Base-by-base conservation (phyloP, 148 eudicot species). In the Cornus controversa region DNA sequence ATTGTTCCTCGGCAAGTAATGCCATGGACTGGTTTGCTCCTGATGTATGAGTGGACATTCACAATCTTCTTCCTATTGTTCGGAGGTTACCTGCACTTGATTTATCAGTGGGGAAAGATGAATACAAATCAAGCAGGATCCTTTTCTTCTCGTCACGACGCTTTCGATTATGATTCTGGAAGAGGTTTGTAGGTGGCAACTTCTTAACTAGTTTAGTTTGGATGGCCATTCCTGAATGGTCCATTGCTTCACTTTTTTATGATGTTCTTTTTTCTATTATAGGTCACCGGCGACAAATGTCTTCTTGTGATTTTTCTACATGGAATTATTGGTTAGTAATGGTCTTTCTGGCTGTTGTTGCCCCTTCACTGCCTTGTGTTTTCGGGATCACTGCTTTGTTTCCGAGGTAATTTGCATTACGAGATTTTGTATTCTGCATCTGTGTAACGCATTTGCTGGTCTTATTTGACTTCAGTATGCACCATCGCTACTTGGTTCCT, bases 21-120 rank as follows among this genome's bases (percentile, higher is more conserved):
- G 83, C 99, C 99, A 29, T 96, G 99, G 98, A 96, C 98, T 40
- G 99, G 99, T 54, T 76, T 96, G 79, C 81, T 93, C 67, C 89
- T 96, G 72, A 89, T 88, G 90, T 96, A 91, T 26, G 98, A 96
- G 79, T 93, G 97, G 99, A 90, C 97, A 58, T 96, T 91, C 85
- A 87, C 90, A 45, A 72, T 88, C 69, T 93, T 91, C 87, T 88
- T 91, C 79, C 37, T 93, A 53, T 75, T 93, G 68, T 91, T 91
- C 79, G 98, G 99, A 79, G 83, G 93, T 71, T 96, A 91, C 82
- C 80, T 96, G 79, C 86, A 85, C 47, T 70, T 87, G 76, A 75
- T 93, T 25, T 80, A 78, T 80, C 88, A 74, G 69, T 93, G 98
- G 99, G 99, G 97, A 80, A 91, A 80, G 82, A 81, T 75, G 71